Evolutionary conservation across 176 grass and related monocot species (phyloP).

Genomic region (sorghum (Sorghum bicolor)): Sorghum_bicolor_NCBIv3 NC_012875.2:60914501-60915000

Average conservation of each 20-base stretch:
- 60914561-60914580: slow-evolving; percentile 33
- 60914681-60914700: slow-evolving; percentile 70
- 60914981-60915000: slow-evolving; percentile 17
- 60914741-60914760: slow-evolving; percentile 51
- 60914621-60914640: slow-evolving; percentile 67
- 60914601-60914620: slow-evolving; percentile 36
- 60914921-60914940: slow-evolving; percentile 46
- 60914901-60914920: slow-evolving; percentile 76
- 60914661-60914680: slow-evolving; percentile 69
- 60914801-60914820: slow-evolving; percentile 36
- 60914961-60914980: slow-evolving; percentile 43
- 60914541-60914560: slow-evolving; percentile 43
- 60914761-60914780: slow-evolving; percentile 40
- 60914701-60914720: slow-evolving; percentile 45
- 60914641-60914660: slow-evolving; percentile 76
- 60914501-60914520: slow-evolving; percentile 55
- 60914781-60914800: slow-evolving; percentile 50
- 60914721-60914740: slow-evolving; percentile 47
- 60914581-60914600: slow-evolving; percentile 31
- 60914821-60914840: slow-evolving; percentile 74
- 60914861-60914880: slow-evolving; percentile 70
- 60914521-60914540: slow-evolving; percentile 48
- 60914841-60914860: slow-evolving; percentile 63
- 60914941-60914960: slow-evolving; percentile 30
- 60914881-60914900: slow-evolving; percentile 50